phyloP scores from a whole-genome alignment of 176 grass and related monocot species.

The Puya raimondii region DNA sequence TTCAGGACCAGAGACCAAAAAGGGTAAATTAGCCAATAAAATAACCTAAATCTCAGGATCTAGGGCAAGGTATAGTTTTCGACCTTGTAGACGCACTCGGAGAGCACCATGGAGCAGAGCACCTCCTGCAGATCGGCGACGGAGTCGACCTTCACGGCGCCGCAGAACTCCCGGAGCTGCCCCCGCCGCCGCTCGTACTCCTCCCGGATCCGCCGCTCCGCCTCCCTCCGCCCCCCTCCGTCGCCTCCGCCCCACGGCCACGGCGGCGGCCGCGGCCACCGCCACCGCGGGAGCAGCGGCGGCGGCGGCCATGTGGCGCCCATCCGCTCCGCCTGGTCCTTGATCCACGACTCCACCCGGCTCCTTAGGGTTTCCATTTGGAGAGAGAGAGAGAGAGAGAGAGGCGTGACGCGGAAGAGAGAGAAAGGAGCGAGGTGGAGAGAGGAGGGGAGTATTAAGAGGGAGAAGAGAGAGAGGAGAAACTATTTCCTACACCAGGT shows the following conservation, averaged over 20 bases:
- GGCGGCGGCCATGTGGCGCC: slow-evolving; percentile 32
- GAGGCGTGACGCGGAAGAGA: background rate
- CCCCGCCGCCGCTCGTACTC: slow-evolving; percentile 41
- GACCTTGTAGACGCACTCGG: slow-evolving; percentile 97
- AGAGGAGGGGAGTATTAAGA: too few species aligned
- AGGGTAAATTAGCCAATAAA: too few species aligned
- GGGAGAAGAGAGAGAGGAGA: too few species aligned
- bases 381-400: slow-evolving; percentile 5
- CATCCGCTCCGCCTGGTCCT: slow-evolving; percentile 44
- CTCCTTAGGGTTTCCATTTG: slow-evolving; percentile 47
- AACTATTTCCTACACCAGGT: too few species aligned
- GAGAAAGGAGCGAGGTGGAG: background rate
- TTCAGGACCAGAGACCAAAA: too few species aligned
- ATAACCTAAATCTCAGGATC: too few species aligned
- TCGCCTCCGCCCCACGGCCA: slow-evolving; percentile 29
- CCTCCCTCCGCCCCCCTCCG: slow-evolving; percentile 26
- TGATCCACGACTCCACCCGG: slow-evolving; percentile 66
- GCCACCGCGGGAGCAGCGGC: slow-evolving; percentile 22
- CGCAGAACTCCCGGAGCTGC: slow-evolving; percentile 60
- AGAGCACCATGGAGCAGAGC: slow-evolving; percentile 81
- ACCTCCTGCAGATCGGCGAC: slow-evolving; percentile 78
- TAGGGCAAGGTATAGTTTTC: too few species aligned
- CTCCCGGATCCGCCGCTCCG: slow-evolving; percentile 55
- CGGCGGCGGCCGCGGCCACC: slow-evolving; percentile 35
- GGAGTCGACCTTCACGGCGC: slow-evolving; percentile 62